Evolutionary conservation across 2,329 filamentous ascomycete genomes (phyloP).

Genomic region (Penicillium sumatraense): DNA sequence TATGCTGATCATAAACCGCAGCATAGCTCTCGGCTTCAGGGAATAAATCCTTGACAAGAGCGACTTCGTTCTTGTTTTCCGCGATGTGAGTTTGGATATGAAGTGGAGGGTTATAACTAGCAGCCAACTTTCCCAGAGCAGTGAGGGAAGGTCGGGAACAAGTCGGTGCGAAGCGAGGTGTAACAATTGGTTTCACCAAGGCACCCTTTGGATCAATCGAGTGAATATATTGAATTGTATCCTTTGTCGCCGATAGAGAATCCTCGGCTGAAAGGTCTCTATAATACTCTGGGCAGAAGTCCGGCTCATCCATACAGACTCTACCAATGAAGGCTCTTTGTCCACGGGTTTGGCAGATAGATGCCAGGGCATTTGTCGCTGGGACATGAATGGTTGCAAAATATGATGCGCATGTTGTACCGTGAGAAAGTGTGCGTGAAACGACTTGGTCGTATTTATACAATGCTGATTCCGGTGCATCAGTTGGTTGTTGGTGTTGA

Average conservation of each 20-base stretch:
- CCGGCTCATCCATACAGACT: conserved; percentile 85
- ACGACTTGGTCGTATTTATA: conserved; percentile 78
- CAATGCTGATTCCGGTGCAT: conserved; percentile 33
- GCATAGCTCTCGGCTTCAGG: conserved; percentile 69
- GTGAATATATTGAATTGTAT: conserved; percentile 68
- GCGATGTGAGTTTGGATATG: conserved; percentile 84
- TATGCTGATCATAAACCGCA: conserved; percentile 75
- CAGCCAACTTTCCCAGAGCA: conserved; percentile 67
- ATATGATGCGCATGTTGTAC: conserved; percentile 94
- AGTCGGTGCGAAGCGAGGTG: conserved; percentile 65
- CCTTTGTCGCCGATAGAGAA: conserved; percentile 60
- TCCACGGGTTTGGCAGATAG: conserved; percentile 76
- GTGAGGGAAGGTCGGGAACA: conserved; percentile 61
- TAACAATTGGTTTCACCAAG: conserved; percentile 79
- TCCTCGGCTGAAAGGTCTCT: conserved; percentile 69
- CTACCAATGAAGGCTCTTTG: conserved; percentile 90
- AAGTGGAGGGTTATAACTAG: conserved; percentile 63
- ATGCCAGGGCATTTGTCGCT: conserved; percentile 87
- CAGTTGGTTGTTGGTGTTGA: conserved; percentile 14
- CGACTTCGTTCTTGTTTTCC: conserved; percentile 77
- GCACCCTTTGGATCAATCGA: conserved; percentile 65
- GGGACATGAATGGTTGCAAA: conserved; percentile 87
- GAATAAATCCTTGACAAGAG: conserved; percentile 72
- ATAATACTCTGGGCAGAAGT: conserved; percentile 75
- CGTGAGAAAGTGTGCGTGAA: conserved; percentile 79